phyloP scores from a whole-genome alignment of 176 grass and related monocot species.

The Panicum miliaceum region DNA sequence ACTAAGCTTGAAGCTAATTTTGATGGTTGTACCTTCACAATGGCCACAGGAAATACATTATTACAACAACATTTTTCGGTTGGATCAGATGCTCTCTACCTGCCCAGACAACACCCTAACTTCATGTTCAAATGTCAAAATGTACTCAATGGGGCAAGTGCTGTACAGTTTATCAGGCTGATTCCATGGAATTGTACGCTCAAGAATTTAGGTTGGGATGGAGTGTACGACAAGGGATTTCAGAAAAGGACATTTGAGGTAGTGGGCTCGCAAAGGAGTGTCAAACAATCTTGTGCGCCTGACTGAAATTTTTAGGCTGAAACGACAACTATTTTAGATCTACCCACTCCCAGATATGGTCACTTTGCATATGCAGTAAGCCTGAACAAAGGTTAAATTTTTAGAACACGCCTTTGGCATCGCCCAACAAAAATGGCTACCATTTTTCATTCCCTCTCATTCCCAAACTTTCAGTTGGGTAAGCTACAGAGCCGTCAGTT shows the following conservation, averaged over 20 bases:
- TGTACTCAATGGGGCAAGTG: constrained; percentile 9
- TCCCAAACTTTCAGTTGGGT: neutral
- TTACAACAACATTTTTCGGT: neutral
- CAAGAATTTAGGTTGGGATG: constrained; percentile 21
- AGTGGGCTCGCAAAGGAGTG: constrained; percentile 39
- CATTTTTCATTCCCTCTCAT: neutral
- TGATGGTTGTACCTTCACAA: constrained; percentile 15
- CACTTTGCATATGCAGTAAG: constrained; percentile 4
- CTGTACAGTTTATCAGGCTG: neutral
- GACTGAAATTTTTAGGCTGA: constrained; percentile 9
- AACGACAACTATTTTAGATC: constrained; percentile 33
- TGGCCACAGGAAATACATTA: neutral
- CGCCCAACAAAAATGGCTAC: neutral
- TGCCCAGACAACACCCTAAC: neutral
- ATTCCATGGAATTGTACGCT: neutral
- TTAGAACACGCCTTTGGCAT: neutral
- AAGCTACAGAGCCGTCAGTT: neutral
- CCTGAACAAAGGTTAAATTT: neutral
- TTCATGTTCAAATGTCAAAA: constrained; percentile 21
- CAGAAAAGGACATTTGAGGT: constrained; percentile 22
- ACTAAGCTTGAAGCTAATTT: neutral
- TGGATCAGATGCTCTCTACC: neutral
- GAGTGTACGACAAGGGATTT: constrained; percentile 45
- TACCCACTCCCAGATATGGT: constrained; percentile 10
- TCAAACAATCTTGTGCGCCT: neutral